Percentiles rank a stretch among this genome's conserved stretches.
These are phyloP conservation scores for Endocalyx cinctus DNA, from an alignment of 2,329 filamentous ascomycete species.

Conservation along the genomic window DNA sequence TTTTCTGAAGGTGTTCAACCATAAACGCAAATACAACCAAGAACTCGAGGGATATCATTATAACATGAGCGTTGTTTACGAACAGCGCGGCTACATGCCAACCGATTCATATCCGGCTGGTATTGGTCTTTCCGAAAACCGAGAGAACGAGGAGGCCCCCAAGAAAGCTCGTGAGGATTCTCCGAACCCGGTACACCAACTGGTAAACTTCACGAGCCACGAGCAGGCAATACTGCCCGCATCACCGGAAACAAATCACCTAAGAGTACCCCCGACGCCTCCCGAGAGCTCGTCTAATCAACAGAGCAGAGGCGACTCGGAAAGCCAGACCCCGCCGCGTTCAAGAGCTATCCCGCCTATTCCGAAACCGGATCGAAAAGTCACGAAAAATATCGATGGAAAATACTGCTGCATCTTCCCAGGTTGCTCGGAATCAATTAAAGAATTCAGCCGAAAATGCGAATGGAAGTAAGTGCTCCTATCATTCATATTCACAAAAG, in stretches of 20 bases:
- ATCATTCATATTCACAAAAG: slow-evolving; percentile 4
- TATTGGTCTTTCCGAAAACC: not conserved
- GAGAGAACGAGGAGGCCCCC: not conserved
- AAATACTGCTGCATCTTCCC: slow-evolving; percentile 70
- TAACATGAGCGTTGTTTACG: slow-evolving; percentile 49
- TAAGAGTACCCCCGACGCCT: too few relatives aligned
- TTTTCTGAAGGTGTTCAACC: slow-evolving; percentile 33
- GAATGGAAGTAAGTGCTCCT: slow-evolving; percentile 80
- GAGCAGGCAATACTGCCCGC: not conserved
- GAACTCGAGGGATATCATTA: slow-evolving; percentile 16
- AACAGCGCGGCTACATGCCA: slow-evolving; percentile 44
- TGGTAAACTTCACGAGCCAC: not conserved
- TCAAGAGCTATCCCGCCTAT: slow-evolving; percentile 45
- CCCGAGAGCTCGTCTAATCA: not conserved
- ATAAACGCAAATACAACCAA: slow-evolving; percentile 18
- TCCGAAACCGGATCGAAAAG: slow-evolving; percentile 54
- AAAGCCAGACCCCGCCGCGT: slow-evolving; percentile 18
- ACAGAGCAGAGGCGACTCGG: slow-evolving; percentile 4
- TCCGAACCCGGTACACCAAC: slow-evolving; percentile 3
- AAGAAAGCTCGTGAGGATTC: slow-evolving; percentile 11
- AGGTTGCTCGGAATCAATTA: slow-evolving; percentile 62
- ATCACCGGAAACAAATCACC: too few relatives aligned
- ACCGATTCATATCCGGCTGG: slow-evolving; percentile 39
- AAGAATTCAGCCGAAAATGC: slow-evolving; percentile 74
- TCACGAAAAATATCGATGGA: slow-evolving; percentile 62